Percentiles rank a stretch among this genome's conserved stretches.
phyloP scores from a whole-genome alignment of 164 flowering plant species.

The Berberis vulgaris region DNA sequence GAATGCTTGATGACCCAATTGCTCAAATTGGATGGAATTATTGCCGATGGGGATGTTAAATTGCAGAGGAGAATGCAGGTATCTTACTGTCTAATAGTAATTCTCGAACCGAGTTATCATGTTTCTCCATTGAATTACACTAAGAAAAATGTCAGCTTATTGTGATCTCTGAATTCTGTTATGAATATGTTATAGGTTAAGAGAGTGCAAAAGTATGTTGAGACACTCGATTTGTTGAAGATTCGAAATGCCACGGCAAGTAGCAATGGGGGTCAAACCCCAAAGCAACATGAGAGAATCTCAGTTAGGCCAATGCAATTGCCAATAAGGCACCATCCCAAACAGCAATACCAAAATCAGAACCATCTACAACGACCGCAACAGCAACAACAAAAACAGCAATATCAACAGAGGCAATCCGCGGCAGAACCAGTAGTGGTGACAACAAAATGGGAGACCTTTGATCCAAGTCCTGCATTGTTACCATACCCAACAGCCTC shows the following conservation, averaged over 20 bases:
- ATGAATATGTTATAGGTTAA: constrained; percentile 38
- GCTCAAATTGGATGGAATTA: constrained; percentile 70
- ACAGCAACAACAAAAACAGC: constrained; percentile 2
- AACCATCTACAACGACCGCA: constrained; percentile 18
- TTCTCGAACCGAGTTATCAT: too few species aligned
- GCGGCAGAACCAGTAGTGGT: constrained; percentile 39
- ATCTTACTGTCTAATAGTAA: neutral
- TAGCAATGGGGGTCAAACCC: constrained; percentile 5
- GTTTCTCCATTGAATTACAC: too few species aligned
- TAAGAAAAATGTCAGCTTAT: neutral
- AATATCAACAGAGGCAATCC: constrained; percentile 8
- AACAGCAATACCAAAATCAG: constrained; percentile 4
- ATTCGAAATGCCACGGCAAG: constrained; percentile 34
- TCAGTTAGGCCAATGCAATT: constrained; percentile 1
- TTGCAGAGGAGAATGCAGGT: constrained; percentile 94
- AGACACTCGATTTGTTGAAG: constrained; percentile 62
- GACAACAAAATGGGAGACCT: constrained; percentile 81
- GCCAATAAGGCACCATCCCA: constrained; percentile 12
- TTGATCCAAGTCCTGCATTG: constrained; percentile 15
- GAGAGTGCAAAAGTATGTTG: constrained; percentile 85
- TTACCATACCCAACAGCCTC: constrained; percentile 10
- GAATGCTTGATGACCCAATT: constrained; percentile 84
- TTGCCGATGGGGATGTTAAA: constrained; percentile 77
- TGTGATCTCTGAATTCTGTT: neutral
- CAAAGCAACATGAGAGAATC: too few species aligned